Evolutionary conservation across 495 filamentous ascomycete genomes (phyloP).

Genomic region (Podospora comata): DNA sequence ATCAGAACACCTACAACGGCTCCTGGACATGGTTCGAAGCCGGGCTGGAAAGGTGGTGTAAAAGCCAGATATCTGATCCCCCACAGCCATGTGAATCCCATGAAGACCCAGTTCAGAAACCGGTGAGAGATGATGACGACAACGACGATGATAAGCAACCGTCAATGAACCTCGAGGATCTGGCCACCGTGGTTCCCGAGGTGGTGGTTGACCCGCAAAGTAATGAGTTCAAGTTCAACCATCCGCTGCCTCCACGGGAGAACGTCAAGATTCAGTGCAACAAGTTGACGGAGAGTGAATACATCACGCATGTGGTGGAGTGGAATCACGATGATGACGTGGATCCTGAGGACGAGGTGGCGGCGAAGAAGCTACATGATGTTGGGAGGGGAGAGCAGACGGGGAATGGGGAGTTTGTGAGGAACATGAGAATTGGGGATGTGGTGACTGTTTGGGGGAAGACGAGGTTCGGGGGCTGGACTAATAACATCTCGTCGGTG

Average conservation of each 20-base stretch:
- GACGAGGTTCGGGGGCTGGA: slow-evolving; percentile 61
- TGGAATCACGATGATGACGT: slow-evolving; percentile 57
- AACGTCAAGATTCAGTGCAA: slow-evolving; percentile 56
- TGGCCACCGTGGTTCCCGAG: slow-evolving; percentile 23
- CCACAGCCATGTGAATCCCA: background rate
- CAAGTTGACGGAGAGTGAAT: slow-evolving; percentile 30
- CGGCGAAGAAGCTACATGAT: slow-evolving; percentile 31
- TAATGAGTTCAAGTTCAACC: slow-evolving; percentile 28
- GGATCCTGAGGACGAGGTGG: slow-evolving; percentile 39
- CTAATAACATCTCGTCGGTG: slow-evolving; percentile 54
- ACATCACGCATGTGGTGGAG: slow-evolving; percentile 47
- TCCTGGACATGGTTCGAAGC: slow-evolving; percentile 74
- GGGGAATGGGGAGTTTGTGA: slow-evolving; percentile 54
- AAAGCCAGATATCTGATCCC: slow-evolving; percentile 1
- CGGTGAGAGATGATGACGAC: background rate
- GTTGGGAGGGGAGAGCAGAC: slow-evolving; percentile 54
- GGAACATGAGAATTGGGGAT: slow-evolving; percentile 59
- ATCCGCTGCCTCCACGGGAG: slow-evolving; percentile 40
- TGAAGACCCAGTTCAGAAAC: background rate
- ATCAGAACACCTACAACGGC: slow-evolving; percentile 48
- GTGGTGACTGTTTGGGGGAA: slow-evolving; percentile 63
- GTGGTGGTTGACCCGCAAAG: slow-evolving; percentile 1
- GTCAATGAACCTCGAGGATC: slow-evolving; percentile 12
- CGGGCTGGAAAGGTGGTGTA: slow-evolving; percentile 49
- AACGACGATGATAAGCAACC: background rate